phyloP scores from a whole-genome alignment of 208 protist genomes.

The Leishmania aethiopica region DNA sequence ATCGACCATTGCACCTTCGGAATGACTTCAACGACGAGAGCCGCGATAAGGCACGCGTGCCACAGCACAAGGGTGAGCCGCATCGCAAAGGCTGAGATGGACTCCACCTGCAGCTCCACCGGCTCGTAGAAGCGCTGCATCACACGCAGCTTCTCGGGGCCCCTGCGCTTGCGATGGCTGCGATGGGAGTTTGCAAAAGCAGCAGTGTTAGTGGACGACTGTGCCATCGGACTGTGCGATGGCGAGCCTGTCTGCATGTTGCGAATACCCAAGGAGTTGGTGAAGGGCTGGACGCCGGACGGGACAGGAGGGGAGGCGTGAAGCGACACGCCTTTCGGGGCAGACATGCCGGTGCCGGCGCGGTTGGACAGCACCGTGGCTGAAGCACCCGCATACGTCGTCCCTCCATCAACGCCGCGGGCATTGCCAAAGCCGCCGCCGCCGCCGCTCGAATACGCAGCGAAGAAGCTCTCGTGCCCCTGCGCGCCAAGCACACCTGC shows the following conservation, averaged over 20 bases:
- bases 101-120: slow-evolving; percentile 86
- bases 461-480: neutral
- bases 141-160: slow-evolving; percentile 3
- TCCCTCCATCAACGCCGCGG: neutral
- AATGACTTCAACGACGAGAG: slow-evolving; percentile 64
- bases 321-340: slow-evolving; percentile 1
- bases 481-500: neutral
- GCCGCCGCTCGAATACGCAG: neutral
- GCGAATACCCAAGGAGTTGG: neutral
- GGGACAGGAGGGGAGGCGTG: slow-evolving; percentile 8
- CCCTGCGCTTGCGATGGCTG: neutral
- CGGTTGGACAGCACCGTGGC: neutral
- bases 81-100: slow-evolving; percentile 46
- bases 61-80: slow-evolving; percentile 54
- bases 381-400: neutral
- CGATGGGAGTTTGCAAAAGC: neutral
- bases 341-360: neutral
- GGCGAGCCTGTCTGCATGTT: neutral
- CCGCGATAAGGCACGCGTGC: slow-evolving; percentile 55
- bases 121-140: slow-evolving; percentile 41
- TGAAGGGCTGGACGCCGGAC: neutral
- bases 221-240: neutral
- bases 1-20: slow-evolving; percentile 55
- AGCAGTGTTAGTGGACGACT: neutral
- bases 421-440: neutral